Base-by-base conservation (phyloP, 495 filamentous ascomycete genomes). In the Trypethelium eluteriae region DNA sequence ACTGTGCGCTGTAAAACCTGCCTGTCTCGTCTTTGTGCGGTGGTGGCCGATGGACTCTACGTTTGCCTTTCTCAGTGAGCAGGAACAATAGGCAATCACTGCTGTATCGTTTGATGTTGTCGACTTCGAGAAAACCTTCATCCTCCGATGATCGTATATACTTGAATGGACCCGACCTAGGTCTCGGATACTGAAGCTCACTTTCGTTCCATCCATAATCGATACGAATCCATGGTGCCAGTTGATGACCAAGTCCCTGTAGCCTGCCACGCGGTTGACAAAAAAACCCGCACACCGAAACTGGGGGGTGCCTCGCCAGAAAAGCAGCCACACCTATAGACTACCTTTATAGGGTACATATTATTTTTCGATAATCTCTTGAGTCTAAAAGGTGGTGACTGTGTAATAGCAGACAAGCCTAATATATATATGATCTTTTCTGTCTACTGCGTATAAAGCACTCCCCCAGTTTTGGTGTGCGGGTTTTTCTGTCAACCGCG, bases 11-110 rank as follows among this genome's bases (percentile, higher is more conserved):
- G 49, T 53, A 18, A 18, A 53, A 53, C 25, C 16, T 53, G 6
- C 49, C 49, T 53, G 49, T 53, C 16, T 53, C 49, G 16, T 53
- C 49, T 53, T 53, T 53, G 49, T 53, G 49, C 49, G 49, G 49
- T 18, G 49, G 49, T 53, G 49, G 49, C 49, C 25, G 49, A 53
- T 53, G 49, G 49, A 53, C 49, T 53, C 49, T 53, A 18, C 11
- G 49, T 53, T 53, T 53, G 49, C 49, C 49, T 53, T 53, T 53
- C 6, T 53, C 25, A 18, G 49, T 53, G 49, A 53, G 49, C 49
- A 53, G 49, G 16, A 53, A 53, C 49, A 53, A 16, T 53, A 53
- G 49, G 49, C 49, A 18, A 53, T 53, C 49, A 53, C 49, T 53
- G 49, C 25, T 18, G 16, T 18, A 53, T 53, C 49, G 49, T 18